Conservation (phyloP, 2,329 filamentous ascomycete species). For the Periglandula ipomoeae region DNA sequence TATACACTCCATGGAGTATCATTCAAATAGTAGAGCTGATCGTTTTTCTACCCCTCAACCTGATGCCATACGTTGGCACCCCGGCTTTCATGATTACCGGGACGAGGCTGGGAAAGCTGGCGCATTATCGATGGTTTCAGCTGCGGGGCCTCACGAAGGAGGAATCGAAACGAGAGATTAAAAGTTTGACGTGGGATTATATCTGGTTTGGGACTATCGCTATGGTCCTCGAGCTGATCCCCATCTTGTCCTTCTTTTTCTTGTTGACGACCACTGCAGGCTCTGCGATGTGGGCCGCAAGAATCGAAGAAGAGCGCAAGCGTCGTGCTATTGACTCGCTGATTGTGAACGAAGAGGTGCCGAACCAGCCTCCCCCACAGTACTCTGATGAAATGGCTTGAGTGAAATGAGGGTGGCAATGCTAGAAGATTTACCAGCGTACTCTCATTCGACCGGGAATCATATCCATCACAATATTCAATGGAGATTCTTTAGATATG, state of each 20-base stretch:
- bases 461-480: too few relatives aligned
- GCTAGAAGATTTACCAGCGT: too few relatives aligned
- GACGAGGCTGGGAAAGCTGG: slow-evolving; percentile 75
- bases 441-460: too few relatives aligned
- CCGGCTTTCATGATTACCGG: slow-evolving; percentile 84
- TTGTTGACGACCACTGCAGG: slow-evolving; percentile 79
- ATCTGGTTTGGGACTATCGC: slow-evolving; percentile 88
- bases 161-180: slow-evolving; percentile 62
- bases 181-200: slow-evolving; percentile 66
- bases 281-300: slow-evolving; percentile 76
- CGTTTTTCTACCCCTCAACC: slow-evolving; percentile 70
- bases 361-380: slow-evolving; percentile 15
- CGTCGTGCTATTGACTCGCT: slow-evolving; percentile 8
- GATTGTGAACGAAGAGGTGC: slow-evolving; percentile 10
- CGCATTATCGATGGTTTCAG: slow-evolving; percentile 86
- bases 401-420: too few relatives aligned
- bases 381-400: slow-evolving; percentile 19
- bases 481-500: too few relatives aligned
- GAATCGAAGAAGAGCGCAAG: slow-evolving; percentile 55
- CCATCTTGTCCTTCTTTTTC: slow-evolving; percentile 88
- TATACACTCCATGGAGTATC: slow-evolving; percentile 83
- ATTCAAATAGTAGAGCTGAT: slow-evolving; percentile 85
- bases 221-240: slow-evolving; percentile 77
- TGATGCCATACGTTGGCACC: slow-evolving; percentile 75
- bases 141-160: slow-evolving; percentile 66